Evolutionary conservation across 352 stramenopile species (phyloP).

Genomic region (Aphanomyces astaci): DNA sequence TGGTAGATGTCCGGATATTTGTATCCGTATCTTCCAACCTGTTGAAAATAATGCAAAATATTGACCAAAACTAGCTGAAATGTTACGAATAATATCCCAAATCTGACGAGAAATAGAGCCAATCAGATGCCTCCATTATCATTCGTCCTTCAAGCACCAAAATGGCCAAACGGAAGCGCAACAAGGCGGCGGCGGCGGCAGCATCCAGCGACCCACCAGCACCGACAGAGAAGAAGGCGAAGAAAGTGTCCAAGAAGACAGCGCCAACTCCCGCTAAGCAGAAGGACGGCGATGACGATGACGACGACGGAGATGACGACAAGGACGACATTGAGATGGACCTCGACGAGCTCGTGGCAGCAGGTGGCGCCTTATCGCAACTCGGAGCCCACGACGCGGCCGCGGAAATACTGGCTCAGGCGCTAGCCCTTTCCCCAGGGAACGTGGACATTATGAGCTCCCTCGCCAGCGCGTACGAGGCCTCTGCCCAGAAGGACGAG

Average conservation of each 20-base stretch:
- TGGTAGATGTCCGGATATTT: not conserved
- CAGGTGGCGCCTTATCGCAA: constrained; percentile 60
- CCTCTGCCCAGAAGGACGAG: constrained; percentile 28
- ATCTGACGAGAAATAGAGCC: not conserved
- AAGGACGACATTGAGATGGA: constrained; percentile 33
- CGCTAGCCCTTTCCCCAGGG: constrained; percentile 33
- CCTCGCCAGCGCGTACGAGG: constrained; percentile 41
- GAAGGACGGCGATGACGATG: not conserved
- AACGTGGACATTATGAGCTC: constrained; percentile 42
- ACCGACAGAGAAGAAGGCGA: not conserved
- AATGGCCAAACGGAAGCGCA: constrained; percentile 22
- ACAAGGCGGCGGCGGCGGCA: constrained; percentile 27
- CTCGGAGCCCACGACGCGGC: constrained; percentile 44
- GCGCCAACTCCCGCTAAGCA: not conserved
- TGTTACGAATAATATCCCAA: not conserved
- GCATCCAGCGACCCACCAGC: not conserved
- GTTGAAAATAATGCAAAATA: not conserved
- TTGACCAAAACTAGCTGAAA: not conserved
- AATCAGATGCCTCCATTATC: not conserved
- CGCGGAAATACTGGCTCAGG: constrained; percentile 35
- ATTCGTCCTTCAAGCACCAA: not conserved
- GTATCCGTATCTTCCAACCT: not conserved
- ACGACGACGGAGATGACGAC: constrained; percentile 28
- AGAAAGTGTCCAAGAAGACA: not conserved
- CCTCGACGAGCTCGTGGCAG: constrained; percentile 52